Evolutionary conservation across 129 eudicot genomes (phyloP), one percentile per base, ranked within the genome.

Genomic region (Tagetes erecta): DNA sequence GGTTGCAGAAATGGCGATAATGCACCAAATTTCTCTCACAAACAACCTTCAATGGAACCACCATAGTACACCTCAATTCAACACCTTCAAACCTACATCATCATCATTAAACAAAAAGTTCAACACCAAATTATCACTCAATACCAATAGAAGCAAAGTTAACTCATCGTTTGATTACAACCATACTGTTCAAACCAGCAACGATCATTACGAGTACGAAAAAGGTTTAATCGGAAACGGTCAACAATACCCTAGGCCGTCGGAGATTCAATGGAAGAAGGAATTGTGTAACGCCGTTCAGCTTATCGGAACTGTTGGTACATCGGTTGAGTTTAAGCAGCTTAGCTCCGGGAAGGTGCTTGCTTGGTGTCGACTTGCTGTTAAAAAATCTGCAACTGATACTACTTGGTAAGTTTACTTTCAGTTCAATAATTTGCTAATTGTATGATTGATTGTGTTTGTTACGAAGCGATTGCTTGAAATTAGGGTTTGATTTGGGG

Each of bases 361-460:
- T 2, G 97, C 96, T n/a, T 86, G 86, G 87, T 86, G 86, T 62
- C 90, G 97, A 39, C 89, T 94, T 10, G 96, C 98, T 66, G 96
- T 94, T 11, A 83, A 68, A 42, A 90, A 86, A 70, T 88, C 96
- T 0, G 66, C 93, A 13, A 88, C 84, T 4, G 97, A 91, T 3
- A 88, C 97, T 12, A 38, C 77, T 35, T 91, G 96, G 97, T 90
- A 83, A 62, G 4, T 34, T 60, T 8, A 2, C 37, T 3, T 64
- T 68, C 37, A 6, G 70, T 68, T 3, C 2, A 34, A 20, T 45
- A 13, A n/a, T 56, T 67, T 33, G 20, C 10, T 63, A 31, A 38
- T 47, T 38, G 1, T 78, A 14, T 57, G 47, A 34, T 77, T 45
- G 47, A 30, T 46, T 46, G 31, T 70, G 59, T 6, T 31, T 4